Evolutionary conservation across 75 land plant genomes (phyloP).

Genomic region (Pinus taeda): DNA sequence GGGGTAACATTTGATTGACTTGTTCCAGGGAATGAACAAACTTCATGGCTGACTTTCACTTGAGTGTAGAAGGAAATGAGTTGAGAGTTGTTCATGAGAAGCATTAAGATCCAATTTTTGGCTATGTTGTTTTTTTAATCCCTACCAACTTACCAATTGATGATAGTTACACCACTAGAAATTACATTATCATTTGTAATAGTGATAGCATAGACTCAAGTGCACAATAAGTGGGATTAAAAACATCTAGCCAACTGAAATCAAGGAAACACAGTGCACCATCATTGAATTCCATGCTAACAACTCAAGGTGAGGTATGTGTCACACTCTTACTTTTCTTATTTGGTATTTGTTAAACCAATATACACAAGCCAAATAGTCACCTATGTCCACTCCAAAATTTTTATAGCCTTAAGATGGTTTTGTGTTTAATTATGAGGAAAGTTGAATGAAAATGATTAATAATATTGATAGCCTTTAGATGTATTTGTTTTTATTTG

Average conservation of each 20-base stretch:
- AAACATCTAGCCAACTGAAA: background rate
- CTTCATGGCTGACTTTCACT: background rate
- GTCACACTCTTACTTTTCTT: background rate
- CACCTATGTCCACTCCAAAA: background rate
- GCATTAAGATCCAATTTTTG: too few relatives aligned
- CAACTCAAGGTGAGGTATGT: slow-evolving; percentile 67
- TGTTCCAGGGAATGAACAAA: background rate
- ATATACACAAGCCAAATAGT: background rate
- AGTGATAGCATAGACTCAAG: background rate
- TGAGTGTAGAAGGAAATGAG: background rate
- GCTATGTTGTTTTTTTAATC: too few relatives aligned
- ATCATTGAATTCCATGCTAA: slow-evolving; percentile 24
- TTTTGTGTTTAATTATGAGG: background rate
- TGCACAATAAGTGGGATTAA: background rate
- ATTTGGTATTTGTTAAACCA: background rate
- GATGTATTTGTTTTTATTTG: background rate
- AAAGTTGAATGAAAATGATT: too few relatives aligned
- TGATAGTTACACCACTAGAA: too few relatives aligned
- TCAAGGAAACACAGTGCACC: background rate
- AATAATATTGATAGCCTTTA: too few relatives aligned
- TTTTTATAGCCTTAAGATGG: background rate
- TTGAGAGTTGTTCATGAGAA: background rate
- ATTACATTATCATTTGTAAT: background rate
- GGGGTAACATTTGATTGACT: background rate
- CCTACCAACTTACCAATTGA: too few relatives aligned